phyloP scores from a whole-genome alignment of 1,284 basidiomycete genomes.

The Ceratobasidium sp. region DNA sequence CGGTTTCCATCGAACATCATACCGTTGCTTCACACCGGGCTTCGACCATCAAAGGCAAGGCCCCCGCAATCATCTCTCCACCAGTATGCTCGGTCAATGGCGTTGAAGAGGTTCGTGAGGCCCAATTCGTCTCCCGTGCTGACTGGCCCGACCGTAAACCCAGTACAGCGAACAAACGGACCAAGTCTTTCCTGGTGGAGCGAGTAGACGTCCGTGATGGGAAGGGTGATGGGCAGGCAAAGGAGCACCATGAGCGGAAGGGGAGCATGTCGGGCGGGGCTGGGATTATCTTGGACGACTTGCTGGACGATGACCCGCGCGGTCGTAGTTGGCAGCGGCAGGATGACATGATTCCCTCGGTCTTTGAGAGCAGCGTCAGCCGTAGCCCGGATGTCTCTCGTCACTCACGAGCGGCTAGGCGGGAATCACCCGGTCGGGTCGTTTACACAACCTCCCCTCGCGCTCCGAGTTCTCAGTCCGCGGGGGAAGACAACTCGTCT shows the following conservation, averaged over 20 bases:
- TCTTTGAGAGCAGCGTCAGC: conserved; percentile 41
- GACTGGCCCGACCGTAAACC: conserved; percentile 80
- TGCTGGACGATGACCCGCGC: conserved; percentile 37
- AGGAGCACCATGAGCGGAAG: neutral
- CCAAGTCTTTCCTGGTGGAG: conserved; percentile 39
- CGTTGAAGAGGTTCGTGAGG: conserved; percentile 66
- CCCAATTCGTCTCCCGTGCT: conserved; percentile 78
- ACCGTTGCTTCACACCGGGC: conserved; percentile 51
- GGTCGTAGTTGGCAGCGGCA: conserved; percentile 42
- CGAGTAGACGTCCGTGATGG: conserved; percentile 11
- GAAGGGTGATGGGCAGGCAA: conserved; percentile 4
- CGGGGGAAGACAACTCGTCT: conserved; percentile 14
- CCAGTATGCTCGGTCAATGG: conserved; percentile 60
- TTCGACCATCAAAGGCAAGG: conserved; percentile 59
- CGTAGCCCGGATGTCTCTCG: conserved; percentile 39
- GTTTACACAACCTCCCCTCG: conserved; percentile 22
- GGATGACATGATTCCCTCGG: conserved; percentile 33
- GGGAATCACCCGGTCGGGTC: conserved; percentile 25
- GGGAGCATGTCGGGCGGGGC: conserved; percentile 4
- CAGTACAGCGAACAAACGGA: conserved; percentile 63
- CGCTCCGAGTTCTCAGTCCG: neutral
- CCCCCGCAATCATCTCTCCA: conserved; percentile 56
- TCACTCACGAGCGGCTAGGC: neutral
- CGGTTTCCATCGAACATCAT: conserved; percentile 43
- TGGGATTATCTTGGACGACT: conserved; percentile 23